Conservation (phyloP, 805 yeast species). For the Lipomyces anomalus region DNA sequence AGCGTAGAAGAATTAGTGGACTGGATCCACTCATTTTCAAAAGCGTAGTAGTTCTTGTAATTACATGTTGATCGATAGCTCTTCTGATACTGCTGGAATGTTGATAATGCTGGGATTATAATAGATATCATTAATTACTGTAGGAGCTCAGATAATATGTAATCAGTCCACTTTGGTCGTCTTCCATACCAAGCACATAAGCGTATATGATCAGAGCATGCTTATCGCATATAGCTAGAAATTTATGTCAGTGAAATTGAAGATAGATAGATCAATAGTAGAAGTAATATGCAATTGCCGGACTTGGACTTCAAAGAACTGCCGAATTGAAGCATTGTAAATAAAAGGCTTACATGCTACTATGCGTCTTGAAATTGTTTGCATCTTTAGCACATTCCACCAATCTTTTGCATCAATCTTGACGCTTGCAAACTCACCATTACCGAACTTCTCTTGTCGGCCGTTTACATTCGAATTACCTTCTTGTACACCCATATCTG, state of each 20-base stretch:
- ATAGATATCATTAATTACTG: constrained; percentile 5
- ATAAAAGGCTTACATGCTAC: constrained; percentile 20
- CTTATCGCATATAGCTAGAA: constrained; percentile 24
- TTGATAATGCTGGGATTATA: neutral
- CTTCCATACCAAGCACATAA: constrained; percentile 21
- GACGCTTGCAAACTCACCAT: constrained; percentile 13
- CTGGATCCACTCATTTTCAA: constrained; percentile 58
- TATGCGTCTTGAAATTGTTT: constrained; percentile 16
- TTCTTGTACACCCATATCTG: neutral
- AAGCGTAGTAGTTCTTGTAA: constrained; percentile 24
- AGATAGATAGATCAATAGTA: too few species aligned
- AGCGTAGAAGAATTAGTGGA: constrained; percentile 54
- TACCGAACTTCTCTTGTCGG: too few species aligned
- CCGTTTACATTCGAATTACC: too few species aligned
- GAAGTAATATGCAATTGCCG: too few species aligned
- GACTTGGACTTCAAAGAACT: too few species aligned
- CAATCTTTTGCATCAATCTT: constrained; percentile 26
- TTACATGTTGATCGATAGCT: neutral
- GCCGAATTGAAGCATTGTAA: too few species aligned
- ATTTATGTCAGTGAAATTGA: neutral
- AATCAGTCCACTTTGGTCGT: constrained; percentile 19
- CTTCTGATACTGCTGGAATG: neutral
- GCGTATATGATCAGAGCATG: constrained; percentile 24
- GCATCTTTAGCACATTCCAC: constrained; percentile 24
- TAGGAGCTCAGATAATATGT: constrained; percentile 25